Conservation (phyloP, 805 yeast species). For the Ogataea salicorniae region DNA sequence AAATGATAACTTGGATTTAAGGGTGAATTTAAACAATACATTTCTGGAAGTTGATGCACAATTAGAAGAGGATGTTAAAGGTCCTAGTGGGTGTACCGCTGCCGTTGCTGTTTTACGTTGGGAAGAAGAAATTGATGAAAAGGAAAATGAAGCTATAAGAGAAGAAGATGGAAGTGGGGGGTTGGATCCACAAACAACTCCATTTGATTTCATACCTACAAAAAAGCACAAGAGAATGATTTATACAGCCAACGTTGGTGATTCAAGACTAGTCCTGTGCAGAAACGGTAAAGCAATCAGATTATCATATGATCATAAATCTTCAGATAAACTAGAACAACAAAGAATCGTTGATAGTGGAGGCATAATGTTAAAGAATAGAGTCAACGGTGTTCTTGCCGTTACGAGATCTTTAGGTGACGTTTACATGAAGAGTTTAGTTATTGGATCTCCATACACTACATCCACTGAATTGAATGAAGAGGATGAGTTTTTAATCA, state of each 20-base stretch:
- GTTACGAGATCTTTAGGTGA: constrained; percentile 94
- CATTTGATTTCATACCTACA: constrained; percentile 46
- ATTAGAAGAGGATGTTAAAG: constrained; percentile 55
- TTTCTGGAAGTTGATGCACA: constrained; percentile 72
- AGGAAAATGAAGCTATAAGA: background rate
- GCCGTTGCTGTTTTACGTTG: constrained; percentile 88
- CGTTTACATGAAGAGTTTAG: constrained; percentile 83
- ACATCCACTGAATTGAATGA: constrained; percentile 71
- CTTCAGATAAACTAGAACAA: constrained; percentile 73
- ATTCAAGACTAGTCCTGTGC: constrained; percentile 75
- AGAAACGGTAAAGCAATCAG: constrained; percentile 73
- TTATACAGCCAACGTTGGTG: constrained; percentile 95
- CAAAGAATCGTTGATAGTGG: constrained; percentile 73
- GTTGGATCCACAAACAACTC: constrained; percentile 18
- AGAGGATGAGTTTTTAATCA: constrained; percentile 71
- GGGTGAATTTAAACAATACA: constrained; percentile 61
- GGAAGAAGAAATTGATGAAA: constrained; percentile 45
- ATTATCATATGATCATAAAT: constrained; percentile 90
- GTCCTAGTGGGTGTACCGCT: constrained; percentile 90
- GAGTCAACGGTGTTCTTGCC: constrained; percentile 95
- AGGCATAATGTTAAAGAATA: constrained; percentile 80
- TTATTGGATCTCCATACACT: constrained; percentile 87
- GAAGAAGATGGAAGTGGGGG: background rate
- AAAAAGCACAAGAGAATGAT: constrained; percentile 61
- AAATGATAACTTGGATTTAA: constrained; percentile 46